phyloP scores from a whole-genome alignment of 768 basidiomycete genomes.

The Lactarius pseudohatsudake region DNA sequence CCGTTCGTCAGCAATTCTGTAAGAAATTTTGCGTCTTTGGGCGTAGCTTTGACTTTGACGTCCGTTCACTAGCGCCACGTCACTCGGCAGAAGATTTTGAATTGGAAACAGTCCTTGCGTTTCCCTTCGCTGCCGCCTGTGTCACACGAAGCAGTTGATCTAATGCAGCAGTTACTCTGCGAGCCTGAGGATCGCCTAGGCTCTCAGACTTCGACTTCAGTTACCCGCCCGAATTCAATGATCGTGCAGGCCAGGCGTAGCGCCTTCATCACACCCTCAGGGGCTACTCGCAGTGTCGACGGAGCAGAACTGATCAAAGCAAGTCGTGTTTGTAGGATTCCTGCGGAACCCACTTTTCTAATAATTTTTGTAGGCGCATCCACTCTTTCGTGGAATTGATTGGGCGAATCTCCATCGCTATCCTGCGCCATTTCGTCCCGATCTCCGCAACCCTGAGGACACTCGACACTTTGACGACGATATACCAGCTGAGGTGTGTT shows the following conservation, averaged over 20 bases:
- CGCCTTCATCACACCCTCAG: constrained; percentile 56
- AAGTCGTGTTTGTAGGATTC: constrained; percentile 24
- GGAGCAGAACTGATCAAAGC: constrained; percentile 93
- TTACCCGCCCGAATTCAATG: constrained; percentile 74
- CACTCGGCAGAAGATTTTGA: constrained; percentile 95
- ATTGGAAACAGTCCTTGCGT: constrained; percentile 87
- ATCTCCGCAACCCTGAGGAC: constrained; percentile 78
- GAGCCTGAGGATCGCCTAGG: constrained; percentile 95
- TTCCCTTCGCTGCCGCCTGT: constrained; percentile 85
- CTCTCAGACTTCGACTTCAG: constrained; percentile 64
- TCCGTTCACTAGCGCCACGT: constrained; percentile 67
- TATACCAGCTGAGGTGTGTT: constrained; percentile 80
- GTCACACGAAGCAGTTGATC: constrained; percentile 81
- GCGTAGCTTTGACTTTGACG: constrained; percentile 23
- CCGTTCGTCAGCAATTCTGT: constrained; percentile 96
- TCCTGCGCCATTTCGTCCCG: constrained; percentile 86
- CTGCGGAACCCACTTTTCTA: constrained; percentile 19
- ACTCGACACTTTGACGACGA: constrained; percentile 95
- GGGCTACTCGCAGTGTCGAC: constrained; percentile 58
- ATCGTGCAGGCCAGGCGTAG: constrained; percentile 73
- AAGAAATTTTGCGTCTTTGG: constrained; percentile 21
- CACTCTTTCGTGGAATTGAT: constrained; percentile 90
- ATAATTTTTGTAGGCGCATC: constrained; percentile 57
- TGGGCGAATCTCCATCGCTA: constrained; percentile 84
- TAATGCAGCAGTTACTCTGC: constrained; percentile 88